Conservation (phyloP, 768 basidiomycete species). For the Porpolomopsis calyptriformis region DNA sequence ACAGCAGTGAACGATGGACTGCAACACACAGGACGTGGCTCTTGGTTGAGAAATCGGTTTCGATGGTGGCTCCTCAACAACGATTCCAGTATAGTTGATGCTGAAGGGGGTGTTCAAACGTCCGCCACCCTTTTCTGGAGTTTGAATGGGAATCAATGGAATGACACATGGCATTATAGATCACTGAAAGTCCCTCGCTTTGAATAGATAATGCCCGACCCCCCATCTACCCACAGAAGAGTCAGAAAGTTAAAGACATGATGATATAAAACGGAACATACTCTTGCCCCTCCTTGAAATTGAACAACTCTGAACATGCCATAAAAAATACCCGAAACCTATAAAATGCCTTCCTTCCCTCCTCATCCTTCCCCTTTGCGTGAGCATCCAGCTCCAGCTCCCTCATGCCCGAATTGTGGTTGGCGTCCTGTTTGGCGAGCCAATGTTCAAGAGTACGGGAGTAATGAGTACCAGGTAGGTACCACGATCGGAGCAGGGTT, state of each 20-base stretch:
- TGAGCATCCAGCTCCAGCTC: conserved; percentile 36
- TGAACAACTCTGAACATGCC: conserved; percentile 62
- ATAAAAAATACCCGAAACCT: conserved; percentile 63
- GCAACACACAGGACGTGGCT: background rate
- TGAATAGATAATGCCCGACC: conserved; percentile 47
- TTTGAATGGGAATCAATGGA: background rate
- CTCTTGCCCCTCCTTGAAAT: conserved; percentile 48
- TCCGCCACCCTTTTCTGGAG: background rate
- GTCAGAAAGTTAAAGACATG: conserved; percentile 1
- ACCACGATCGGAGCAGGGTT: conserved; percentile 49
- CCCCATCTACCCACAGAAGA: conserved; percentile 34
- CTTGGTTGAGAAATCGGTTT: background rate
- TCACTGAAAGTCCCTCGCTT: conserved; percentile 15
- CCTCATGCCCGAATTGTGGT: conserved; percentile 25
- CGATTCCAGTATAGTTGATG: background rate
- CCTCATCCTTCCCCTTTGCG: conserved; percentile 34
- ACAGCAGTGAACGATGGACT: background rate
- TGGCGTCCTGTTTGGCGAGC: conserved; percentile 47
- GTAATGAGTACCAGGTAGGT: conserved; percentile 54
- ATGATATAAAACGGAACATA: conserved; percentile 27
- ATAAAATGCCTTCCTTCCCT: conserved; percentile 51
- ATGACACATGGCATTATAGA: background rate
- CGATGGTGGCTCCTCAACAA: background rate
- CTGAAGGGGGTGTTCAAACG: background rate
- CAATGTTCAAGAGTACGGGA: conserved; percentile 55